Conservation (phyloP, 768 basidiomycete species). For the Amanita molliuscula region DNA sequence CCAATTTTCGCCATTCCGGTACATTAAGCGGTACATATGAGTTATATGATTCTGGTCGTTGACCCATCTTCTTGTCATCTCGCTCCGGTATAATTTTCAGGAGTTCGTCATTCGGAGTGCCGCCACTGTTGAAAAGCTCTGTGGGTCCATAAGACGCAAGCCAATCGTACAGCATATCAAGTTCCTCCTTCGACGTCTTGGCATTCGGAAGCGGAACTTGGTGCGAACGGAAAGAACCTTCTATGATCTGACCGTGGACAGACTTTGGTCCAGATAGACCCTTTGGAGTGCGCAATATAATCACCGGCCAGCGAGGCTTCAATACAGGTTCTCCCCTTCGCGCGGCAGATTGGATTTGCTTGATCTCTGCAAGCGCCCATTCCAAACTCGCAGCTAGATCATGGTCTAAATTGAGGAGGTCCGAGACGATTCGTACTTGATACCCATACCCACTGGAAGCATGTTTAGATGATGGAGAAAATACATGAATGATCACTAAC, state of each 20-base stretch:
- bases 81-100: constrained; percentile 45
- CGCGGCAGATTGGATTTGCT: constrained; percentile 70
- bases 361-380: constrained; percentile 69
- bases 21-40: constrained; percentile 50
- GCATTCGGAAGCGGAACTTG: constrained; percentile 80
- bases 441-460: constrained; percentile 69
- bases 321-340: constrained; percentile 65
- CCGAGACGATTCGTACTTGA: constrained; percentile 74
- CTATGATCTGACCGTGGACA: constrained; percentile 61
- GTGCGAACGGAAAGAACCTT: constrained; percentile 78
- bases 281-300: constrained; percentile 83
- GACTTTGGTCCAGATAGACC: constrained; percentile 63
- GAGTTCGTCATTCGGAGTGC: constrained; percentile 44
- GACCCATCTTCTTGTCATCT: constrained; percentile 57
- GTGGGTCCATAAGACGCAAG: constrained; percentile 58
- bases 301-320: constrained; percentile 88
- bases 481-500: constrained; percentile 23
- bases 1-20: constrained; percentile 54
- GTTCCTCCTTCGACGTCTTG: constrained; percentile 53
- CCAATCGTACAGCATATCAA: constrained; percentile 60
- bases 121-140: constrained; percentile 53
- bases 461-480: constrained; percentile 3
- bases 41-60: constrained; percentile 57
- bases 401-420: constrained; percentile 55
- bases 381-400: constrained; percentile 76